Percentiles rank a stretch among this genome's conserved stretches.
These are phyloP conservation scores for Hortaea sp. DNA, from an alignment of 2,329 filamentous ascomycete genomes.

Conservation along the genomic window DNA sequence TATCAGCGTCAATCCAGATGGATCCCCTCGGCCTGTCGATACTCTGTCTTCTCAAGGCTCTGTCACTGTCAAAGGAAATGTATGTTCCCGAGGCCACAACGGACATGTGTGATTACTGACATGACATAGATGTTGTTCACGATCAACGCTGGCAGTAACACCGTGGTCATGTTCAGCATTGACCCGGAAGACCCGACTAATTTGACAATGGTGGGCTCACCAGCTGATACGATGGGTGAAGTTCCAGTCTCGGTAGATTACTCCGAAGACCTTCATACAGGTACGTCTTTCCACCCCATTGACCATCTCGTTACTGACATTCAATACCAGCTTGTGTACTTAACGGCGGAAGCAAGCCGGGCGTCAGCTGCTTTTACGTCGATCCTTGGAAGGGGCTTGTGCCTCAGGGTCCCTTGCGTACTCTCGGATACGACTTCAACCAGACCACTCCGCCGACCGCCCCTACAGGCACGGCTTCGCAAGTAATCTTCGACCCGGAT, in stretches of 20 bases:
- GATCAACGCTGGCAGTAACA: conserved; percentile 10
- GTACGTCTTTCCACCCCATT: background rate
- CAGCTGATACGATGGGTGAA: conserved; percentile 7
- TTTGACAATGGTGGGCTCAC: conserved; percentile 5
- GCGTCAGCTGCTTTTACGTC: conserved; percentile 9
- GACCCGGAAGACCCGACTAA: conserved; percentile 4
- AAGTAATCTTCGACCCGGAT: conserved; percentile 12
- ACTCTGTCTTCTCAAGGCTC: conserved; percentile 2
- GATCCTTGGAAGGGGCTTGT: conserved; percentile 4
- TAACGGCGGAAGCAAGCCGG: conserved; percentile 8
- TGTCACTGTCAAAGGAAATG: conserved; percentile 4
- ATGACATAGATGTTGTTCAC: conserved; percentile 7
- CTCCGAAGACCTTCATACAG: conserved; percentile 7
- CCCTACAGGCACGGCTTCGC: conserved; percentile 6
- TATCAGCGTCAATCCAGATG: conserved; percentile 1
- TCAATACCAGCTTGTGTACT: conserved; percentile 7
- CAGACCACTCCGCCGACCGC: conserved; percentile 9
- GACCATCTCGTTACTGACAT: too few species aligned
- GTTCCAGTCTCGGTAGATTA: conserved; percentile 10
- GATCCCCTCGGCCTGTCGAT: background rate
- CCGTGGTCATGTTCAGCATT: conserved; percentile 9
- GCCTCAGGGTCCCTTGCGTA: conserved; percentile 3
- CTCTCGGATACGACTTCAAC: conserved; percentile 5
- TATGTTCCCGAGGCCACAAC: background rate
- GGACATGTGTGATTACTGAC: too few species aligned